A percentile compares a stretch with the other conserved stretches of the same genome.
phyloP scores from a whole-genome alignment of 805 yeast species.

The Helenozyma baotianmanensis region DNA sequence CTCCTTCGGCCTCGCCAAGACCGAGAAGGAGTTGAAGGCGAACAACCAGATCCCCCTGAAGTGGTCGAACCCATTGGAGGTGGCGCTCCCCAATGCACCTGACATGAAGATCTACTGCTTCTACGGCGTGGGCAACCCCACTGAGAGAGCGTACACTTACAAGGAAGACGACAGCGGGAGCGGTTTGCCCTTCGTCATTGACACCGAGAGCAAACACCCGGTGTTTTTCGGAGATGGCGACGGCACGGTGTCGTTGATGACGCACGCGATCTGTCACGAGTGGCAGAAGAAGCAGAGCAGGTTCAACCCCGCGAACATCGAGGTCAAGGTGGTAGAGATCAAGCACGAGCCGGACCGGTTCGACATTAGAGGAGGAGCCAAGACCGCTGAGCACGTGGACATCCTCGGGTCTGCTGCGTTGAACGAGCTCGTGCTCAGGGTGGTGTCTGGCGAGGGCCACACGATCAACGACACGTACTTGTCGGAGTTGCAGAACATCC shows the following conservation, averaged over 20 bases:
- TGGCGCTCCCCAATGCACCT: slow-evolving; percentile 88
- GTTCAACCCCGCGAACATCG: slow-evolving; percentile 73
- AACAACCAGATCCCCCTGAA: slow-evolving; percentile 72
- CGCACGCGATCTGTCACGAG: slow-evolving; percentile 88
- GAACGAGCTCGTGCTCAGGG: slow-evolving; percentile 77
- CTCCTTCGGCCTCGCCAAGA: slow-evolving; percentile 70
- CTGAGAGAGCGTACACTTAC: slow-evolving; percentile 90
- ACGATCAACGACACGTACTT: slow-evolving; percentile 54
- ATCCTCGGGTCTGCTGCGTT: slow-evolving; percentile 89
- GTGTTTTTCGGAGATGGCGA: slow-evolving; percentile 90
- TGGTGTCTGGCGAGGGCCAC: slow-evolving; percentile 79
- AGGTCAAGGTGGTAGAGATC: slow-evolving; percentile 83
- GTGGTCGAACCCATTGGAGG: slow-evolving; percentile 96
- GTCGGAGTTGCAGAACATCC: slow-evolving; percentile 63
- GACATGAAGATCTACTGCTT: slow-evolving; percentile 83
- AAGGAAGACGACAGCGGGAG: slow-evolving; percentile 54
- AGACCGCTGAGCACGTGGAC: slow-evolving; percentile 97
- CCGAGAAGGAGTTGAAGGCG: slow-evolving; percentile 49
- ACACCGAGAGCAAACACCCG: slow-evolving; percentile 54
- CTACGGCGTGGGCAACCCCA: slow-evolving; percentile 95
- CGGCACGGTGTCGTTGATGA: slow-evolving; percentile 84
- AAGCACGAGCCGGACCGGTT: slow-evolving; percentile 89
- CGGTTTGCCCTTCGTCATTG: slow-evolving; percentile 64
- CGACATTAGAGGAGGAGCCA: slow-evolving; percentile 95
- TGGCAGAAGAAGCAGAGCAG: slow-evolving; percentile 67